Percentiles rank a stretch among this genome's conserved stretches.
Conservation (phyloP, 2,329 filamentous ascomycete genomes). For the Fusarium globosum region DNA sequence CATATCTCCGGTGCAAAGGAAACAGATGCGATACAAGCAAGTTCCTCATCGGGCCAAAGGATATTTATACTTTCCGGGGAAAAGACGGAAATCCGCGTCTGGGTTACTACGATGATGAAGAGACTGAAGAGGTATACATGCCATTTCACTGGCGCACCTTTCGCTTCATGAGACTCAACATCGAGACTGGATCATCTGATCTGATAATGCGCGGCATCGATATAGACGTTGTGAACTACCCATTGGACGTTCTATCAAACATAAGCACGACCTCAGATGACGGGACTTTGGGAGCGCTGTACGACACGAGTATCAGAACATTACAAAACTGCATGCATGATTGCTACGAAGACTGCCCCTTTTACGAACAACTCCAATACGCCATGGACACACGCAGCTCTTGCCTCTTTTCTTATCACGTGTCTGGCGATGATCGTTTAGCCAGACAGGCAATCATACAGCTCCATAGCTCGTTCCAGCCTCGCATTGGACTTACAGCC, state of each 20-base stretch:
- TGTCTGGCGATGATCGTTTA: background rate
- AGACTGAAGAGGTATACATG: background rate
- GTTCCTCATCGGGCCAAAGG: background rate
- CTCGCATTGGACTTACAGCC: background rate
- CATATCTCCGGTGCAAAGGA: background rate
- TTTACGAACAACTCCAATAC: constrained; percentile 4
- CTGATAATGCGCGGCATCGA: background rate
- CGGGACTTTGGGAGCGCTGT: background rate
- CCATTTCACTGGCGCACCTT: constrained; percentile 3
- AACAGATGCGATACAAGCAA: background rate
- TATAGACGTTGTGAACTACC: background rate
- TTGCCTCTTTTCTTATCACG: background rate
- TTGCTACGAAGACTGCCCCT: constrained; percentile 3
- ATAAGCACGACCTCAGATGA: background rate
- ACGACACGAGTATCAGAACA: background rate
- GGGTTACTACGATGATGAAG: background rate
- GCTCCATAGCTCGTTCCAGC: background rate
- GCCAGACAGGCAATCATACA: background rate
- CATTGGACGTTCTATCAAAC: rapidly evolving
- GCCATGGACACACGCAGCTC: constrained; percentile 4
- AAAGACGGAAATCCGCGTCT: rapidly evolving
- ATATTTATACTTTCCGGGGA: background rate
- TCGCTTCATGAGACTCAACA: rapidly evolving
- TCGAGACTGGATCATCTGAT: background rate
- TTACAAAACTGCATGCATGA: constrained; percentile 2